Percentiles rank a stretch among this genome's conserved stretches.
These are phyloP conservation scores for Pythium chondricola DNA, from an alignment of 352 stramenopile species.

Conservation along the genomic window DNA sequence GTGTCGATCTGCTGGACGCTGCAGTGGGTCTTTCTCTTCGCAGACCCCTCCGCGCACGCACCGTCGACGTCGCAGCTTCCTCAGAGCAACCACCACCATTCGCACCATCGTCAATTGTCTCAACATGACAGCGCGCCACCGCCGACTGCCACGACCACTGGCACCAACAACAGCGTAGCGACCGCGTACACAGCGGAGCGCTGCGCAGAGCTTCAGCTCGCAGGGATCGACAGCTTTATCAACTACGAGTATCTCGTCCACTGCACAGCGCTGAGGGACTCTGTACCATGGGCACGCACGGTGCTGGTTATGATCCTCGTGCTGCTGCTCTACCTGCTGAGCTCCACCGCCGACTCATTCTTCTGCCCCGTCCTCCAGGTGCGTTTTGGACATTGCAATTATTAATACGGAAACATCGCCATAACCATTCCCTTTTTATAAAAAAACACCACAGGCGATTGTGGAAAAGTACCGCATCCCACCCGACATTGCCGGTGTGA, in stretches of 20 bases:
- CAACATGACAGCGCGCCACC: neutral
- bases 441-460: constrained; percentile 43
- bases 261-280: constrained; percentile 43
- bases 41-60: no score
- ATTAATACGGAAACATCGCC: no score
- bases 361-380: constrained; percentile 73
- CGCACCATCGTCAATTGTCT: neutral
- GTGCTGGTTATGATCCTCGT: constrained; percentile 44
- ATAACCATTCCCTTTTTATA: no score
- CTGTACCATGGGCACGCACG: constrained; percentile 27
- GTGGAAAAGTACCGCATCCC: constrained; percentile 75
- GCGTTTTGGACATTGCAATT: no score
- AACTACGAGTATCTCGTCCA: constrained; percentile 65
- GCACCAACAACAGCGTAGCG: neutral
- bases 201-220: constrained; percentile 2
- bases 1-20: neutral
- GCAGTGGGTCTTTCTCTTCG: neutral
- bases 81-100: neutral
- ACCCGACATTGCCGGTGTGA: constrained; percentile 65
- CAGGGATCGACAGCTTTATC: constrained; percentile 32
- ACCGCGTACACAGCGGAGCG: neutral
- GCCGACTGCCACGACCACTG: neutral
- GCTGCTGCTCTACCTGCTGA: constrained; percentile 68
- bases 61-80: no score
- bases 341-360: constrained; percentile 77